Evolutionary conservation across 2,329 filamentous ascomycete species (phyloP), one percentile per base, ranked within the genome.

Genomic region (Hypomyces rosellus): DNA sequence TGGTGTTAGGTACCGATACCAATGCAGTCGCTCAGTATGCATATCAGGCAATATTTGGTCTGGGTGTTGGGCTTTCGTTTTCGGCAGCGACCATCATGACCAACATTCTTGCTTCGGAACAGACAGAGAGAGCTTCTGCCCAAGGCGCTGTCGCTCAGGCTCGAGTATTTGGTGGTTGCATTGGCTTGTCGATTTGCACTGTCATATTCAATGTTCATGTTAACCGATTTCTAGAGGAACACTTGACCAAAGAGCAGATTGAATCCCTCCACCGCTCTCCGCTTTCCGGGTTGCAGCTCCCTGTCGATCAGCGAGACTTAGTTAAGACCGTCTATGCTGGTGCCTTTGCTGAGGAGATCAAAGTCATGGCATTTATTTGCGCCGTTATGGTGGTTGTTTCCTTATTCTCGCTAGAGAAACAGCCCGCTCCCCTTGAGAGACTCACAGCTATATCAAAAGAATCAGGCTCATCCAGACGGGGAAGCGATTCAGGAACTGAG

Each of bases 61-160:
- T 83, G 1, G 81, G 81, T 0, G 77, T 82, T 14, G 81, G 81
- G 0, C 69, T 84, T 14, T 77, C 74, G 9, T 77, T 82, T 54
- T 77, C 76, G 0, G 73, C 75, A 2, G 75, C 75, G 7, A 81
- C 79, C 0, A 79, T 84, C 51, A 75, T 82, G 58, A 78, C 77
- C 2, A 76, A 75, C 42, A 69, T 81, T 13, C 72, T 81, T 43
- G 66, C 69, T 3, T 72, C 76, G 0, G 65, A 71, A 15, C 63
- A 66, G 7, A 69, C 68, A 50, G 74, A 80, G 48, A 68, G 80
- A 45, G 80, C 81, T 1, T 76, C 79, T 2, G 79, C 78, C 0
- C 79, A 84, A 56, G 81, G 80, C 0, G 74, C 79, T 4, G 71
- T 83, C 9, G 77, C 81, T 1, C 81, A 85, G 62, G 74, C 77